phyloP scores from a whole-genome alignment of 164 flowering plant species.

The Liquidambar formosana region DNA sequence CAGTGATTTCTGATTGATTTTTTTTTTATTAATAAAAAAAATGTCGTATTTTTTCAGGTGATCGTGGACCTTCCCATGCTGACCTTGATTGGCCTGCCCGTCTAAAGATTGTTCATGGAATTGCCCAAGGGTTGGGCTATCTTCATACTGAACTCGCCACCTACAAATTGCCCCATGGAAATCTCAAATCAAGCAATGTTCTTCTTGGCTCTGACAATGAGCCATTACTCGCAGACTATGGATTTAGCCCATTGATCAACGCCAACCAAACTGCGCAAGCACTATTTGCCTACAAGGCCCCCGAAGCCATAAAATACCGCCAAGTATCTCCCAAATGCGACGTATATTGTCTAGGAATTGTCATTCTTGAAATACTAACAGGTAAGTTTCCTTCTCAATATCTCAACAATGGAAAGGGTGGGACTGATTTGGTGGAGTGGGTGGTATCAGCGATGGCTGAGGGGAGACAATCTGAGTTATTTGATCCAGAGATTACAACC shows the following conservation, averaged over 20 bases:
- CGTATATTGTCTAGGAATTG: constrained; percentile 74
- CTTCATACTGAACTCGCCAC: constrained; percentile 52
- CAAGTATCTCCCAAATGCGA: constrained; percentile 65
- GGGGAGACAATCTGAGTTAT: constrained; percentile 40
- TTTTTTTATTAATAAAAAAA: no score
- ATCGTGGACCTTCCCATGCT: constrained; percentile 46
- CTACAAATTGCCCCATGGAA: constrained; percentile 70
- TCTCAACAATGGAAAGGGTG: constrained; percentile 56
- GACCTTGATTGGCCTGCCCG: constrained; percentile 70
- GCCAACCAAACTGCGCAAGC: constrained; percentile 31
- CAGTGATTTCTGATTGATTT: no score
- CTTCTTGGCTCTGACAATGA: constrained; percentile 47
- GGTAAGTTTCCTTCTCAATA: constrained; percentile 87
- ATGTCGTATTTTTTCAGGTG: constrained; percentile 68
- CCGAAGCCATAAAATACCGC: constrained; percentile 50
- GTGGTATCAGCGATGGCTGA: constrained; percentile 47
- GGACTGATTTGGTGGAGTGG: constrained; percentile 75
- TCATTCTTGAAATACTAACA: constrained; percentile 74
- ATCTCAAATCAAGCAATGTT: constrained; percentile 88
- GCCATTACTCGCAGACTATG: constrained; percentile 69
- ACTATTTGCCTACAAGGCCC: constrained; percentile 65
- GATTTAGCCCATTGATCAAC: constrained; percentile 40
- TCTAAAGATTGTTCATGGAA: constrained; percentile 66
- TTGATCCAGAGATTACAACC: constrained; percentile 63
- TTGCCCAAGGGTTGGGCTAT: constrained; percentile 62